Evolutionary conservation across 1,139 yeast species (phyloP).

Genomic region (Scheffersomyces stambukii): DNA sequence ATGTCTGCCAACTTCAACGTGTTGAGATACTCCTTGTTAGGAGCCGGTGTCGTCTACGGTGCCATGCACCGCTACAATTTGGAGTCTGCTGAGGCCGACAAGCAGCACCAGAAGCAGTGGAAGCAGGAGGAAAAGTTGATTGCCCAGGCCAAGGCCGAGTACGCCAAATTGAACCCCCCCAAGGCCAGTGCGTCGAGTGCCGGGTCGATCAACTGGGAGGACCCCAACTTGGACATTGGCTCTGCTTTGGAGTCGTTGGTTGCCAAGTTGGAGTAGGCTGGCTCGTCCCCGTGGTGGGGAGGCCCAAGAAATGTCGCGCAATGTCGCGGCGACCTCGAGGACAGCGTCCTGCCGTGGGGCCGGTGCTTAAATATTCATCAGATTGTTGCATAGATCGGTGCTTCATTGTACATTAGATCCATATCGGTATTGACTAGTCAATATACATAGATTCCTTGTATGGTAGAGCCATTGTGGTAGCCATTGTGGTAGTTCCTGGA

Average conservation of each 20-base stretch:
- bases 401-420: too few relatives aligned
- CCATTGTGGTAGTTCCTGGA: too few relatives aligned
- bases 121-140: slow-evolving; percentile 72
- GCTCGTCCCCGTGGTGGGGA: too few relatives aligned
- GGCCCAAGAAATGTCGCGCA: too few relatives aligned
- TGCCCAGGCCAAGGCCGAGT: slow-evolving; percentile 84
- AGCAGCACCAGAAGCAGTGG: slow-evolving; percentile 41
- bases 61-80: slow-evolving; percentile 76
- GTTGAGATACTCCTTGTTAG: slow-evolving; percentile 89
- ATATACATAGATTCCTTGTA: too few relatives aligned
- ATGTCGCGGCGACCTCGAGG: too few relatives aligned
- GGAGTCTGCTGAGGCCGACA: slow-evolving; percentile 55
- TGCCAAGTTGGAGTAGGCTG: slow-evolving; percentile 37
- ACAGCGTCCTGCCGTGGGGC: too few relatives aligned
- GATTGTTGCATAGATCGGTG: too few relatives aligned
- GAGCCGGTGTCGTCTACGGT: slow-evolving; percentile 87
- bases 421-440: too few relatives aligned
- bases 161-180: slow-evolving; percentile 63
- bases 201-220: slow-evolving; percentile 71
- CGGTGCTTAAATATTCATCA: too few relatives aligned
- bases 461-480: too few relatives aligned
- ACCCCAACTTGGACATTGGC: slow-evolving; percentile 84
- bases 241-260: slow-evolving; percentile 41
- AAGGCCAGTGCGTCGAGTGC: slow-evolving; percentile 24
- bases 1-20: slow-evolving; percentile 52